phyloP scores from a whole-genome alignment of 2,329 filamentous ascomycete genomes.

The Paecilomyces sp. region DNA sequence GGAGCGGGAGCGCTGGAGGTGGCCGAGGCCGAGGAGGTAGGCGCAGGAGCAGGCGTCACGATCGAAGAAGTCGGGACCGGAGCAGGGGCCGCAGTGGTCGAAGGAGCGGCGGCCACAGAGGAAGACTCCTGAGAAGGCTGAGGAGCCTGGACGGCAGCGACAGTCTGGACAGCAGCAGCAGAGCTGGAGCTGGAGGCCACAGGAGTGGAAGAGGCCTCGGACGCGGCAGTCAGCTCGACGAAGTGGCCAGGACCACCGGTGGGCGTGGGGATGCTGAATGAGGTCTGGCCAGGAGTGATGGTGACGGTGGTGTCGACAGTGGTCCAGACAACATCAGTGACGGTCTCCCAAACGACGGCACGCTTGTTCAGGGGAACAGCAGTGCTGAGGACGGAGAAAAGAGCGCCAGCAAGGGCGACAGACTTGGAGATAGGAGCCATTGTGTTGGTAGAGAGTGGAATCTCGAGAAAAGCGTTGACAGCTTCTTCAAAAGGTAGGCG shows the following conservation, averaged over 20 bases:
- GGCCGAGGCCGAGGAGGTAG: conserved; percentile 9
- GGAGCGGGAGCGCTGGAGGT: conserved; percentile 14
- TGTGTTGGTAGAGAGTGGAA: conserved; percentile 7
- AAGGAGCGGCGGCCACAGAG: not conserved
- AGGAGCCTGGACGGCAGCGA: not conserved
- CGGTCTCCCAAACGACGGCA: conserved; percentile 44
- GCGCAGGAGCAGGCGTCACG: conserved; percentile 9
- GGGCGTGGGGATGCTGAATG: conserved; percentile 13
- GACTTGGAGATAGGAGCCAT: conserved; percentile 33
- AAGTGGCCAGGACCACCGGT: conserved; percentile 2
- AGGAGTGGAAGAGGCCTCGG: conserved; percentile 6
- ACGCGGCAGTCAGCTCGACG: conserved; percentile 5
- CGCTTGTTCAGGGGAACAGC: conserved; percentile 30
- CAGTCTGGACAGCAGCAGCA: conserved; percentile 4
- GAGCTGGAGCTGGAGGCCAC: conserved; percentile 2
- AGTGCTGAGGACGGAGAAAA: conserved; percentile 24
- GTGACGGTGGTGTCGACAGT: conserved; percentile 44
- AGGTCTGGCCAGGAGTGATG: conserved; percentile 31
- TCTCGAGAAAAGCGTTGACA: conserved; percentile 1
- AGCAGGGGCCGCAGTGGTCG: not conserved
- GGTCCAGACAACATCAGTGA: conserved; percentile 40
- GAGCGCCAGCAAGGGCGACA: conserved; percentile 26
- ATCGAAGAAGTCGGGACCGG: conserved; percentile 3
- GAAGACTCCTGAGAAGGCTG: not conserved
- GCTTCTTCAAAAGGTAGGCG: not conserved